phyloP scores from a whole-genome alignment of 1,284 basidiomycete species.

The Paramarasmius palmivorus region DNA sequence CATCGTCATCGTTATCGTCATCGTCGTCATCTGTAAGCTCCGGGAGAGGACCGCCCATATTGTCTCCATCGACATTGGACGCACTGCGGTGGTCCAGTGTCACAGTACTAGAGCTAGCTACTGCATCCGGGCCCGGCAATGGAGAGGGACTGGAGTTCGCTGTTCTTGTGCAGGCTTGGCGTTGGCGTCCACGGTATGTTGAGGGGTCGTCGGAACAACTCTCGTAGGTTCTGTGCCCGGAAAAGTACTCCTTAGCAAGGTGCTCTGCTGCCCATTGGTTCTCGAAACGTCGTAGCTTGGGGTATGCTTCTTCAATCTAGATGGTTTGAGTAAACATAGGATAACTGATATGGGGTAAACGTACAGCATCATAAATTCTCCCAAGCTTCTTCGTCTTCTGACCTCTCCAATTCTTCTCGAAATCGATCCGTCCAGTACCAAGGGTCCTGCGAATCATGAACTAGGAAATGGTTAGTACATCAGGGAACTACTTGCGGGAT shows the following conservation, averaged over 20 bases:
- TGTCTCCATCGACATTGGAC: background rate
- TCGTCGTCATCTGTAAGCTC: background rate
- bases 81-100: background rate
- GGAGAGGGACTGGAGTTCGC: background rate
- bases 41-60: background rate
- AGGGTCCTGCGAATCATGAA: too few species aligned
- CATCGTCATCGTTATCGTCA: background rate
- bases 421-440: too few species aligned
- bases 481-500: too few species aligned
- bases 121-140: background rate
- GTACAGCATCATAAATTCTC: background rate
- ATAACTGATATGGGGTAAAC: background rate
- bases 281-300: conserved; percentile 2
- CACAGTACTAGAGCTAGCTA: background rate
- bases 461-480: too few species aligned
- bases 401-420: too few species aligned
- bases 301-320: conserved; percentile 9
- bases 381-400: conserved; percentile 21
- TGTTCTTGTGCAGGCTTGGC: background rate
- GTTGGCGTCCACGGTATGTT: conserved; percentile 5
- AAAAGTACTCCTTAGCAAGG: conserved; percentile 1
- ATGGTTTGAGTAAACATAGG: background rate
- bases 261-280: conserved; percentile 5
- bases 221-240: conserved; percentile 4
- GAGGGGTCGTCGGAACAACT: conserved; percentile 2